Evolutionary conservation across 805 yeast genomes (phyloP).

Genomic region (Millerozyma acaciae): DNA sequence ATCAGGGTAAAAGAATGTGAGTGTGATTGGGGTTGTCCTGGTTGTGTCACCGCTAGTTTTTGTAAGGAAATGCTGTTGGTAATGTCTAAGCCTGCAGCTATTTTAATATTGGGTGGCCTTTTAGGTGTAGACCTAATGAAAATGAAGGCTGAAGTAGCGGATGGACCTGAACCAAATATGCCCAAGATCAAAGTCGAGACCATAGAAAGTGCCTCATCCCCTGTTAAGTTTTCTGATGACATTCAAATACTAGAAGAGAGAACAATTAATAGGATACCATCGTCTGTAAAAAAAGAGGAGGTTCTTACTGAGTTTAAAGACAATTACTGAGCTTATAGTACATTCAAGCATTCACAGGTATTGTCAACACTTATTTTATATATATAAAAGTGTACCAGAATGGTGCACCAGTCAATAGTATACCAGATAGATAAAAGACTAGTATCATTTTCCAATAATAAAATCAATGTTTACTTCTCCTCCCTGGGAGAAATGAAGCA

Average conservation of each 20-base stretch:
- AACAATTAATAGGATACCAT: constrained; percentile 11
- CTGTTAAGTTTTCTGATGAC: constrained; percentile 60
- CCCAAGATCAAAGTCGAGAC: constrained; percentile 70
- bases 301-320: too few relatives aligned
- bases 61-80: constrained; percentile 83
- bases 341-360: too few relatives aligned
- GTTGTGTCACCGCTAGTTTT: constrained; percentile 77
- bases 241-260: constrained; percentile 35
- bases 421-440: too few relatives aligned
- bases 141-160: constrained; percentile 42
- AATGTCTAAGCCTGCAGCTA: constrained; percentile 82
- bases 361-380: too few relatives aligned
- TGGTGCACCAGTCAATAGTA: too few relatives aligned
- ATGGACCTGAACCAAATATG: constrained; percentile 76
- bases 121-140: constrained; percentile 51
- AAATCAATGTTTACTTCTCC: constrained; percentile 12
- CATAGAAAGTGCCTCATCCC: constrained; percentile 48
- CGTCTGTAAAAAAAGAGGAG: too few relatives aligned
- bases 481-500: constrained; percentile 29
- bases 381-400: too few relatives aligned
- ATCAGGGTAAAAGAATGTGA: constrained; percentile 59
- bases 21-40: constrained; percentile 77
- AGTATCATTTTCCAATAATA: background rate
- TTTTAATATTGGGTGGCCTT: constrained; percentile 59
- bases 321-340: too few relatives aligned